Base-by-base conservation (phyloP, 257 asterid genomes). In the Cynanchum wilfordii region DNA sequence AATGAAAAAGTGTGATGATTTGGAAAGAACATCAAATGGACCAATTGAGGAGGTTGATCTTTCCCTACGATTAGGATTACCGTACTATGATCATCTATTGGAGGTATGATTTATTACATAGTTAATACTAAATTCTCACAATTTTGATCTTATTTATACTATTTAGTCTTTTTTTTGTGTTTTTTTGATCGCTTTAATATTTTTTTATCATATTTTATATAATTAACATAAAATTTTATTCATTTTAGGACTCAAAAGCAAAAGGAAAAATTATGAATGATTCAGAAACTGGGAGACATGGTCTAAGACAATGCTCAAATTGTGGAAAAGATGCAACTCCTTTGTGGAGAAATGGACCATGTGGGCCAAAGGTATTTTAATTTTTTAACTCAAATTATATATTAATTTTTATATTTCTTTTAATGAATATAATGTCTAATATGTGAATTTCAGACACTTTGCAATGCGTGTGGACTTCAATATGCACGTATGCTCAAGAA, bases 311-410 rank as follows among this genome's bases (percentile, higher is more conserved):
- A 10, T 84, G 88, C 73, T 45, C 1, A 0, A 13, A 5, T 0
- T 84, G 88, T 49, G 80, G 86, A 49, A 68, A 13, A 1, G 22
- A 25, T 0, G 22, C 10, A 0, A 79, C 86, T 40, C 88, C 88
- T 15, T 58, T 84, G 0, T 84, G 88, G 86, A 77, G 88, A 57
- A 79, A 72, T 68, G 88, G 88, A 8, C 86, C 88, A 0, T 38
- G 70, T 0, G 88, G 86, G 5, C 74, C 77, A 11, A 70, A 72
- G 33, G 81, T 77, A 68, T 54, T 47, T 76, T 8, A 36, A 0
- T 10, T 19, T 17, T 42, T 42, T 1, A 2, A 1, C 13, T 27
- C n/a, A n/a, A n/a, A n/a, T n/a, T 17, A 42, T 40, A 6, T 38
- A 0, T 44, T 50, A 13, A 2, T 36, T 38, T 42, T 71, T 3